A percentile compares a stretch with the other conserved stretches of the same genome.
These are phyloP conservation scores for Rhodomyrtus psidioides DNA, from an alignment of 441 rosid species.

Conservation along the genomic window DNA sequence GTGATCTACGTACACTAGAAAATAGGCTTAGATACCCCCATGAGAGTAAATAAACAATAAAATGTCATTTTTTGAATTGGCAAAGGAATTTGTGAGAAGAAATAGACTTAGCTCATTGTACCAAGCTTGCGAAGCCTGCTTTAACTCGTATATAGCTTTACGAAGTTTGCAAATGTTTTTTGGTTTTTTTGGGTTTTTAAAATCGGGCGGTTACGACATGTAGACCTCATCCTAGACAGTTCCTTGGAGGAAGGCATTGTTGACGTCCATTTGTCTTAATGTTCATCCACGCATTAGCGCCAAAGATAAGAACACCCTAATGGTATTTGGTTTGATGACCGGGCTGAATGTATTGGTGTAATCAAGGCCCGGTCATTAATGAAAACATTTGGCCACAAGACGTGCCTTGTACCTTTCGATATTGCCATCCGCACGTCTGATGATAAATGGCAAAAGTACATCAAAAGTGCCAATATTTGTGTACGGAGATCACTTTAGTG, in stretches of 20 bases:
- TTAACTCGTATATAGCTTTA: neutral
- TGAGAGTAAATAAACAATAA: neutral
- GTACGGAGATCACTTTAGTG: too few species aligned
- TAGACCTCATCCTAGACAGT: neutral
- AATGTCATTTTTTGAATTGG: neutral
- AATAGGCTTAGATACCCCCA: neutral
- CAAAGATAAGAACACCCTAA: neutral
- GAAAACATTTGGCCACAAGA: neutral
- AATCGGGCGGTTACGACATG: neutral
- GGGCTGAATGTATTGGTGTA: neutral
- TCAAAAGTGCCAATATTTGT: too few species aligned
- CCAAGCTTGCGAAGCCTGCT: neutral
- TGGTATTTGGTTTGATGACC: neutral
- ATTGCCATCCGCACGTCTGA: rapidly evolving
- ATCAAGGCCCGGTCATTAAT: neutral
- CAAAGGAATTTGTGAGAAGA: neutral
- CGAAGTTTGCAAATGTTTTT: neutral
- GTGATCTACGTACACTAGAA: neutral
- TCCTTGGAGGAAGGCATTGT: neutral
- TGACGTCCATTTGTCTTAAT: neutral
- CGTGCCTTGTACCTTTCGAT: neutral
- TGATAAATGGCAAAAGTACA: too few species aligned
- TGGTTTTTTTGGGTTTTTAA: neutral
- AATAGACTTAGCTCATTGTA: neutral
- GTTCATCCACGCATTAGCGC: neutral